Evolutionary conservation across 805 yeast species (phyloP), one percentile per base, ranked within the genome.

Genomic region (Yamadazyma nakazawae): DNA sequence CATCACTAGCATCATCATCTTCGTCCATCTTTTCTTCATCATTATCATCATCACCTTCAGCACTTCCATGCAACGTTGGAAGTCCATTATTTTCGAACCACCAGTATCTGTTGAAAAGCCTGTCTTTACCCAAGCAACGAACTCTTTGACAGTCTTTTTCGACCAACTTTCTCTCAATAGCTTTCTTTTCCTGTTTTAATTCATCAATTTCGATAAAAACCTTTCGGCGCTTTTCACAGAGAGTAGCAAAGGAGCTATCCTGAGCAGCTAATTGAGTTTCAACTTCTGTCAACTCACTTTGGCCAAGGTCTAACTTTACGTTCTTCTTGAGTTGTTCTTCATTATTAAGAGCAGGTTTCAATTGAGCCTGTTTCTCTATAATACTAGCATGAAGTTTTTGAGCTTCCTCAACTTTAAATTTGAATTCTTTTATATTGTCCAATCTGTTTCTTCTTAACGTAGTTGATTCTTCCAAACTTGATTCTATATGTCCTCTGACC

Each of bases 71-170:
- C 34, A 74, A 57, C 7, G 73, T 72, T 3, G 90, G 88, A 40
- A 89, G 71, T 0, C 98, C 99, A 58, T 85, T 85, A 52, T 76
- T 75, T 58, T 92, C 98, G 60, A 90, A 82, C 96, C 96, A 94
- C 96, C 96, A 94, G 62, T 92, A 94, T 53, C 91, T 74, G 67
- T 94, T 94, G 62, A 74, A 90, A 48, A 80, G 78, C 42, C 96
- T 70, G 63, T 94, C 99, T 48, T 82, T 76, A 2, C 99, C 99
- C 24, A 94, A 68, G 26, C 80, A 73, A 45, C 79, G 78, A 40
- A 90, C 75, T 47, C 98, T 68, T 60, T 89, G 96, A 49, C 84
- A 75, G 57, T 91, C 96, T 41, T 81, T 67, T 54, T 84, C 89
- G 39, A 76, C 75, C 19, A 94, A 68, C 48, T 79, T 72, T 49